phyloP scores from a whole-genome alignment of 208 protist genomes.

The Trypanosoma theileri region DNA sequence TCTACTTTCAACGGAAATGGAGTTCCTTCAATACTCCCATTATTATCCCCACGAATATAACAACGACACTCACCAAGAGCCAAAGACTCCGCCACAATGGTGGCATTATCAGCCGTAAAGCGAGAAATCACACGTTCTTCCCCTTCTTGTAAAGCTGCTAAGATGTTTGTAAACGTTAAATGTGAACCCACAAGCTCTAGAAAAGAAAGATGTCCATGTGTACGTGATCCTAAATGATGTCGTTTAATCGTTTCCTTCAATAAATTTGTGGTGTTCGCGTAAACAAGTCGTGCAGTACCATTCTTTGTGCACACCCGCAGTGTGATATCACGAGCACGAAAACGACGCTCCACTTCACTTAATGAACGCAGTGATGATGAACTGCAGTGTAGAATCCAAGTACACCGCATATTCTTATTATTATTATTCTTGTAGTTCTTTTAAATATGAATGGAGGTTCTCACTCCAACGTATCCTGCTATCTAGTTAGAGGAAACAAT shows the following conservation, averaged over 20 bases:
- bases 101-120: conserved; percentile 55
- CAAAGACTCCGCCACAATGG: conserved; percentile 55
- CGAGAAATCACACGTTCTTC: conserved; percentile 73
- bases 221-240: conserved; percentile 47
- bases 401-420: not conserved
- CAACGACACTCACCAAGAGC: conserved; percentile 79
- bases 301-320: conserved; percentile 52
- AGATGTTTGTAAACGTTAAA: conserved; percentile 69
- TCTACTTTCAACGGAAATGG: conserved; percentile 47
- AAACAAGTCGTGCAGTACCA: conserved; percentile 45
- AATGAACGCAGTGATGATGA: not conserved
- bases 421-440: no score
- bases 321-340: conserved; percentile 69
- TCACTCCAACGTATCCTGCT: no score
- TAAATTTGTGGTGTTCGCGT: conserved; percentile 42
- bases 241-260: conserved; percentile 56
- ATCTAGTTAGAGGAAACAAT: not conserved
- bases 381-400: not conserved
- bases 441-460: no score
- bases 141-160: conserved; percentile 54
- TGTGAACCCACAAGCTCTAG: conserved; percentile 62
- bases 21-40: conserved; percentile 25
- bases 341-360: conserved; percentile 1
- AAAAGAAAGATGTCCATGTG: conserved; percentile 37
- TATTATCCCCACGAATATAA: conserved; percentile 41